Percentiles rank a stretch among this genome's conserved stretches.
Evolutionary conservation across 768 basidiomycete species (phyloP).

Genomic region (Inosperma sp.): DNA sequence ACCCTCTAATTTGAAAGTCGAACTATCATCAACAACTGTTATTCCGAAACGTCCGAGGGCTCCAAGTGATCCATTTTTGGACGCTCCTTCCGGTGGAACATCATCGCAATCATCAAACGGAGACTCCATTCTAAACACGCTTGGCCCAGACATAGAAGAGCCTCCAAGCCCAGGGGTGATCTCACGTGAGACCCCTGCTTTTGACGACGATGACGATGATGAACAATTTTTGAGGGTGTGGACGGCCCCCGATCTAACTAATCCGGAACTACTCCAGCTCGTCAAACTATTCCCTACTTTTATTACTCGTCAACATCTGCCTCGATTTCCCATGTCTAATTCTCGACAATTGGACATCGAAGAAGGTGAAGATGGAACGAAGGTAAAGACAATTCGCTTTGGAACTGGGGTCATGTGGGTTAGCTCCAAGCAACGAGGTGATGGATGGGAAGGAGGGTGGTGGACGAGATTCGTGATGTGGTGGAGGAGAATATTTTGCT

Average conservation of each 20-base stretch:
- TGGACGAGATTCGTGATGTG: conserved; percentile 76
- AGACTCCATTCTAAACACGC: conserved; percentile 27
- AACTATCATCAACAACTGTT: conserved; percentile 39
- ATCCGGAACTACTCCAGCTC: conserved; percentile 67
- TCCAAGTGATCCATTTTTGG: conserved; percentile 76
- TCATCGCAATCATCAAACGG: conserved; percentile 45
- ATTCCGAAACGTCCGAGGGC: conserved; percentile 64
- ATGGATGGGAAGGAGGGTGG: conserved; percentile 72
- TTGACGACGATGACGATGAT: conserved; percentile 30
- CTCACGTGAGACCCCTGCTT: conserved; percentile 33
- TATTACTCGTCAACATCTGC: conserved; percentile 62
- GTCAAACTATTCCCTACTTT: conserved; percentile 75
- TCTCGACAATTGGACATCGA: conserved; percentile 55
- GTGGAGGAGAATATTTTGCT: conserved; percentile 79
- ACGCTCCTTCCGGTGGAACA: conserved; percentile 59
- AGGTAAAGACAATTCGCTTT: conserved; percentile 56
- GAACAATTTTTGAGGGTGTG: conserved; percentile 64
- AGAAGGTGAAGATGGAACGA: conserved; percentile 56
- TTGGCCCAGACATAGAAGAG: conserved; percentile 35
- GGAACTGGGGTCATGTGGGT: conserved; percentile 88
- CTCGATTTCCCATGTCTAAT: conserved; percentile 56
- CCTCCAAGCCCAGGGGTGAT: conserved; percentile 36
- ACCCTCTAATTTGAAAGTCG: conserved; percentile 38
- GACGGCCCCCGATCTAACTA: conserved; percentile 74
- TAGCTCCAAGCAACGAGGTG: conserved; percentile 51